phyloP scores from a whole-genome alignment of 2,329 filamentous ascomycete genomes.

The Dryadomyces quercus-mongolicae region DNA sequence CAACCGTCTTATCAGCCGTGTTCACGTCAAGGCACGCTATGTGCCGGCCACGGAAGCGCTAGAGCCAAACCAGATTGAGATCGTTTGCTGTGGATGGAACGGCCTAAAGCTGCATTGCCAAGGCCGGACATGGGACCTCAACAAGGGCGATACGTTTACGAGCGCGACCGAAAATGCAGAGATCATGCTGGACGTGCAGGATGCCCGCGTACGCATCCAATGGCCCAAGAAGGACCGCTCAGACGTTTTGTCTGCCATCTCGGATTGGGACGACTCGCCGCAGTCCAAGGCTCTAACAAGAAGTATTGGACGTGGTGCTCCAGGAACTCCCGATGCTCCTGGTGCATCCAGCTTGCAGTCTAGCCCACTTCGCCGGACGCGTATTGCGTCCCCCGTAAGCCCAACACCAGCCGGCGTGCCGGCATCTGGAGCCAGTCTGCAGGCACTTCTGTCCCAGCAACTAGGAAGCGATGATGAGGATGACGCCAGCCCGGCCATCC shows the following conservation, averaged over 20 bases:
- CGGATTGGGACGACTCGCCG: conserved; percentile 59
- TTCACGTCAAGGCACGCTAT: conserved; percentile 84
- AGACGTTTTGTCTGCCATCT: conserved; percentile 37
- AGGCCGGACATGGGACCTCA: conserved; percentile 72
- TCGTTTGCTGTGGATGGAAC: conserved; percentile 92
- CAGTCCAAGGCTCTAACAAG: conserved; percentile 19
- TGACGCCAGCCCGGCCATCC: conserved; percentile 30
- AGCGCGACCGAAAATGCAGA: conserved; percentile 80
- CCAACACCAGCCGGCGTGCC: conserved; percentile 36
- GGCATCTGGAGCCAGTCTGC: conserved; percentile 28
- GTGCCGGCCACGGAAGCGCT: conserved; percentile 55
- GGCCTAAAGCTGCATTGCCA: conserved; percentile 87
- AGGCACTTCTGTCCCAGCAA: conserved; percentile 27
- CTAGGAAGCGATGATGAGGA: conserved; percentile 15
- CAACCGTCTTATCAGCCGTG: conserved; percentile 83
- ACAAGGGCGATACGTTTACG: conserved; percentile 79
- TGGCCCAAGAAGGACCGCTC: conserved; percentile 54
- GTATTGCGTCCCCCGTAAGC: conserved; percentile 66
- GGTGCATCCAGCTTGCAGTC: conserved; percentile 34
- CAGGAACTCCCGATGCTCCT: conserved; percentile 13
- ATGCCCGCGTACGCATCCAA: conserved; percentile 75
- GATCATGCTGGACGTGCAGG: conserved; percentile 92
- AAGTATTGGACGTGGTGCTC: conserved; percentile 10
- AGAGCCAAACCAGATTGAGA: conserved; percentile 68
- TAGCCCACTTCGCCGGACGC: conserved; percentile 44